Evolutionary conservation across 2,329 filamentous ascomycete species (phyloP).

Genomic region (Blastomyces parvus): DNA sequence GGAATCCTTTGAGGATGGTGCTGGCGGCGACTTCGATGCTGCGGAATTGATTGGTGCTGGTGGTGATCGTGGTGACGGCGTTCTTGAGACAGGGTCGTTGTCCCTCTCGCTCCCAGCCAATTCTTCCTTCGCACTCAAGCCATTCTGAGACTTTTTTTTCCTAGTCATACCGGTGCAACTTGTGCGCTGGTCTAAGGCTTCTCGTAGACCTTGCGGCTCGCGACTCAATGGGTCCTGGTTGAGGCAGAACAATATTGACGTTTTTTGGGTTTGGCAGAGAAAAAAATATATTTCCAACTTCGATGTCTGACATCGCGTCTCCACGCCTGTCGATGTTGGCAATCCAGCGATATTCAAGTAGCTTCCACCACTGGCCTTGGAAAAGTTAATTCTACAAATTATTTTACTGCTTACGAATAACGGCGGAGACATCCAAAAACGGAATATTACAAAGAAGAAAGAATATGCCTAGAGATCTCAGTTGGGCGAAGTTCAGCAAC

Average conservation of each 20-base stretch:
- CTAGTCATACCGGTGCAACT: constrained; percentile 13
- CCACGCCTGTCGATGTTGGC: not conserved
- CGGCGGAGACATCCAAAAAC: not conserved
- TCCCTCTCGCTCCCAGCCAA: constrained; percentile 3
- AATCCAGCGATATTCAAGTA: not conserved
- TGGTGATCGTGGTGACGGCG: constrained; percentile 9
- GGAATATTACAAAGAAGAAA: not conserved
- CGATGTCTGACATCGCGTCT: not conserved
- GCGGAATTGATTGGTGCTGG: constrained; percentile 2
- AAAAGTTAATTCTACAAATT: not conserved
- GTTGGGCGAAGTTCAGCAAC: not conserved
- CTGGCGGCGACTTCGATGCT: constrained; percentile 10
- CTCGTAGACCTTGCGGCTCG: not conserved
- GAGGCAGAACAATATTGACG: not conserved
- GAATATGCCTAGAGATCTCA: not conserved
- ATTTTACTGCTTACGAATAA: not conserved
- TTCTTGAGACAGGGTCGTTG: not conserved
- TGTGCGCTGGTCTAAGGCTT: not conserved
- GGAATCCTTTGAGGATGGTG: constrained; percentile 8
- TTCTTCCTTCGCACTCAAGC: constrained; percentile 9
- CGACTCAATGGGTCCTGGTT: constrained; percentile 2
- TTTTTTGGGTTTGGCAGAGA: not conserved
- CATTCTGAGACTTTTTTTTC: constrained; percentile 16
- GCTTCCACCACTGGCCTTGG: not conserved
- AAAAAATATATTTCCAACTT: not conserved